Conservation (phyloP, 441 rosid species). For the Syzygium malaccense region DNA sequence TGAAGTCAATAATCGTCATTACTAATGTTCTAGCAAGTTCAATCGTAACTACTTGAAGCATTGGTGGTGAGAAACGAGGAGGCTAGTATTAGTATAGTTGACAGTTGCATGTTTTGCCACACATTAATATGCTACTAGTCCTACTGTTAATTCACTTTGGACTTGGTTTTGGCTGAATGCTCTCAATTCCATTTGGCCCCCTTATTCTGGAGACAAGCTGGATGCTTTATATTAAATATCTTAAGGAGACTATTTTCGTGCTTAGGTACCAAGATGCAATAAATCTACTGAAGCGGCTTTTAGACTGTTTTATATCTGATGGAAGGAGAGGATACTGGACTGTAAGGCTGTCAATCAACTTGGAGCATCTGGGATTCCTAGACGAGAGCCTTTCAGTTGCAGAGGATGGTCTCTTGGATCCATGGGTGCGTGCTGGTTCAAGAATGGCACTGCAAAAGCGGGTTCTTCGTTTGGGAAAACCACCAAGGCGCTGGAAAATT, state of each 20-base stretch:
- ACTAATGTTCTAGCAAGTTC: neutral
- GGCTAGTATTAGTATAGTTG: slow-evolving; percentile 1
- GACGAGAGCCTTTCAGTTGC: slow-evolving; percentile 76
- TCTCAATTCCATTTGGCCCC: neutral
- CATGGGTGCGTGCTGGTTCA: slow-evolving; percentile 96
- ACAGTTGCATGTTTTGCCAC: neutral
- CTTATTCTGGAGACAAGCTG: neutral
- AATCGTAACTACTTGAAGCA: neutral
- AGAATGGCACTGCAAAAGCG: slow-evolving; percentile 75
- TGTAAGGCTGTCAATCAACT: slow-evolving; percentile 74
- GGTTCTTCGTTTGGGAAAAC: slow-evolving; percentile 79
- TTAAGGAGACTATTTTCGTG: neutral
- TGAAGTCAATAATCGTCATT: neutral
- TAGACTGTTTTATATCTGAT: slow-evolving; percentile 52
- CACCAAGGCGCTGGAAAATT: slow-evolving; percentile 95
- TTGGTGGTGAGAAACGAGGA: neutral
- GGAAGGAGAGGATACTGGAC: slow-evolving; percentile 95
- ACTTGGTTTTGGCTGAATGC: neutral
- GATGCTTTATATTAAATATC: neutral
- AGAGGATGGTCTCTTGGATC: slow-evolving; percentile 73
- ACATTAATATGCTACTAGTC: neutral
- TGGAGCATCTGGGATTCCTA: slow-evolving; percentile 66
- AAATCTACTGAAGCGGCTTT: slow-evolving; percentile 50
- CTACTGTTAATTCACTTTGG: neutral
- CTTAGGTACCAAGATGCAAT: slow-evolving; percentile 65